Evolutionary conservation across 768 basidiomycete genomes (phyloP).

Genomic region (Russula griseocarnosa): DNA sequence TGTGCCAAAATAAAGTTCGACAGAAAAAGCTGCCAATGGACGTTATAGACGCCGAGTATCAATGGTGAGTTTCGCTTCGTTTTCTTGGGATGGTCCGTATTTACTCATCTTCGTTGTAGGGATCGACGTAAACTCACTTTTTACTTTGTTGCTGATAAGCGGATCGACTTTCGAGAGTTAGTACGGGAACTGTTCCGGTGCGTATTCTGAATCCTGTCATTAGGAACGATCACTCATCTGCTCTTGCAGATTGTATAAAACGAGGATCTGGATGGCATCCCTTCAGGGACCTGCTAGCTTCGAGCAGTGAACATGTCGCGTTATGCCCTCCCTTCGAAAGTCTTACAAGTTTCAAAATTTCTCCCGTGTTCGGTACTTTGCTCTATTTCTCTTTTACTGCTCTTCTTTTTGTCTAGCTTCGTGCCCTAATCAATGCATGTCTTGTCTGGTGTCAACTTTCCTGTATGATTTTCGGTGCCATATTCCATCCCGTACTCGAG

Average conservation of each 20-base stretch:
- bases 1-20: slow-evolving; percentile 88
- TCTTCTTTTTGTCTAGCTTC: not conserved
- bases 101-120: slow-evolving; percentile 43
- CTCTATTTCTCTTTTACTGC: slow-evolving; percentile 5
- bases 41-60: slow-evolving; percentile 97
- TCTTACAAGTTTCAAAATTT: not conserved
- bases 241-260: slow-evolving; percentile 75
- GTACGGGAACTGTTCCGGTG: slow-evolving; percentile 92
- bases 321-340: not conserved
- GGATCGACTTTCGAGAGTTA: slow-evolving; percentile 95
- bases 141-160: slow-evolving; percentile 93
- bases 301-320: slow-evolving; percentile 39
- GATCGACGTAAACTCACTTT: slow-evolving; percentile 97
- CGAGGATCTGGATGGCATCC: slow-evolving; percentile 93
- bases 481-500: slow-evolving; percentile 7
- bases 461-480: slow-evolving; percentile 21
- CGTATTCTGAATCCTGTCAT: slow-evolving; percentile 28
- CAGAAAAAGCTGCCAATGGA: slow-evolving; percentile 98
- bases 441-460: slow-evolving; percentile 4
- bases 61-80: slow-evolving; percentile 60
- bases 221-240: slow-evolving; percentile 4
- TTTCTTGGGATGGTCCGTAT: not conserved
- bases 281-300: slow-evolving; percentile 49
- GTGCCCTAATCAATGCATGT: slow-evolving; percentile 20
- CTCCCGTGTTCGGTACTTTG: not conserved